Evolutionary conservation across 306 rosid species (phyloP), one percentile per base, ranked within the genome.

Genomic region (Cucurbita pepo): DNA sequence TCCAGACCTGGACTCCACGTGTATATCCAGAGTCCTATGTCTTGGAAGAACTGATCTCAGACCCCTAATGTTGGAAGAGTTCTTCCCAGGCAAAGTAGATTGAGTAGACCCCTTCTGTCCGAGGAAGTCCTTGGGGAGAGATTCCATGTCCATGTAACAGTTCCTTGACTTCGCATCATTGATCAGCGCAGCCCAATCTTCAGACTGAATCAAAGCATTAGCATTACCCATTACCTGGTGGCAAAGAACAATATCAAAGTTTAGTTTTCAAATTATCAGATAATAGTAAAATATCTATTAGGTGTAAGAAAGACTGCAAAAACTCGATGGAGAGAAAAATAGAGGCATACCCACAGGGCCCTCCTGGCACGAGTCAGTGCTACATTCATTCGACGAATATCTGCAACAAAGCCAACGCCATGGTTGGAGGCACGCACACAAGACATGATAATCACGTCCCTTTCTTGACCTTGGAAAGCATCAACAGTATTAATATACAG

Each of bases 381-480:
- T 75, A 94, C 98, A 77, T 94, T 94, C 98, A 94, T 94, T 38
- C 98, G 85, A 1, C 96, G 96, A 57, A 94, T 89, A 75, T 94
- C 98, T 65, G 98, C 87, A 78, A 94, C 97, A 78, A 94, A 94
- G 76, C 97, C 98, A 82, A 94, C 97, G 13, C 98, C 98, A 14
- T 90, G 97, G 79, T 16, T 78, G 37, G 98, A 93, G 66, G 98
- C 97, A 60, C 98, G 96, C 80, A 94, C 97, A 81, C 98, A 90
- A 41, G 98, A 94, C 97, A 94, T 94, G 69, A 94, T 94, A 60
- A 94, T 94, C 76, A 94, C 97, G 79, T 94, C 99, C 13, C 99
- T 88, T 73, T 94, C 99, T 83, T 94, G 99, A 61, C 99, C 99
- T 83, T 94, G 99, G 83, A 94, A 94, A 69, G 99, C 99, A 82